phyloP scores from a whole-genome alignment of 1,139 yeast species.

The Meyerozyma carpophila region DNA sequence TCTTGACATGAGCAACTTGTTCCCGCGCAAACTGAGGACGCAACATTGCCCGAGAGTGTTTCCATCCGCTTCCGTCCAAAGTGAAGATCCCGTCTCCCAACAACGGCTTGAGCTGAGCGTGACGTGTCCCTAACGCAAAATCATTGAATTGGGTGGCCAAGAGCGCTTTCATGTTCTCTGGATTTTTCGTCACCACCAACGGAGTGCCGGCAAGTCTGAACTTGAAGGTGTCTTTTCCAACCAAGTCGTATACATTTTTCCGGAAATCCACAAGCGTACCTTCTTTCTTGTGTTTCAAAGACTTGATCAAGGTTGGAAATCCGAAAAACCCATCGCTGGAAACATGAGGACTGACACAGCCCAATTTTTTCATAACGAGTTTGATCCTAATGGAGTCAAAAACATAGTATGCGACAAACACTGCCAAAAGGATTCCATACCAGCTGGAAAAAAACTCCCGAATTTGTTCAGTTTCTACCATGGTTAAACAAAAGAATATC shows the following conservation, averaged over 20 bases:
- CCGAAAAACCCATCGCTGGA: constrained; percentile 19
- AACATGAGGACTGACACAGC: constrained; percentile 7
- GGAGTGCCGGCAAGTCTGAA: constrained; percentile 16
- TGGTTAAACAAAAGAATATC: background rate
- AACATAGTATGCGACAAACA: constrained; percentile 1
- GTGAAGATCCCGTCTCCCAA: constrained; percentile 59
- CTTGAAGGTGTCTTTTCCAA: constrained; percentile 13
- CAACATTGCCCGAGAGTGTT: constrained; percentile 52
- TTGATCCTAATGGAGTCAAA: constrained; percentile 1
- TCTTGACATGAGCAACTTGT: constrained; percentile 45
- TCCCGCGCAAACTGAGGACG: constrained; percentile 57
- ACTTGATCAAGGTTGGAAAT: constrained; percentile 12
- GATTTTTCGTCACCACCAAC: constrained; percentile 25
- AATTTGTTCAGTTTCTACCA: background rate
- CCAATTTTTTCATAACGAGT: background rate
- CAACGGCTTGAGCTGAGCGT: constrained; percentile 34
- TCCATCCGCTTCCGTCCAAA: constrained; percentile 52
- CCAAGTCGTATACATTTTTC: constrained; percentile 10
- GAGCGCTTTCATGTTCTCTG: constrained; percentile 35
- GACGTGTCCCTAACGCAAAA: constrained; percentile 47
- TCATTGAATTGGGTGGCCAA: constrained; percentile 45
- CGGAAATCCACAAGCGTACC: constrained; percentile 22
- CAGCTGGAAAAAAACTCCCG: constrained; percentile 3
- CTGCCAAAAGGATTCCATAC: constrained; percentile 4
- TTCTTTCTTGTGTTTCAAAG: constrained; percentile 13